A percentile compares a stretch with the other conserved stretches of the same genome.
phyloP scores from a whole-genome alignment of 2,329 filamentous ascomycete species.

The Diplodia scrobiculata region DNA sequence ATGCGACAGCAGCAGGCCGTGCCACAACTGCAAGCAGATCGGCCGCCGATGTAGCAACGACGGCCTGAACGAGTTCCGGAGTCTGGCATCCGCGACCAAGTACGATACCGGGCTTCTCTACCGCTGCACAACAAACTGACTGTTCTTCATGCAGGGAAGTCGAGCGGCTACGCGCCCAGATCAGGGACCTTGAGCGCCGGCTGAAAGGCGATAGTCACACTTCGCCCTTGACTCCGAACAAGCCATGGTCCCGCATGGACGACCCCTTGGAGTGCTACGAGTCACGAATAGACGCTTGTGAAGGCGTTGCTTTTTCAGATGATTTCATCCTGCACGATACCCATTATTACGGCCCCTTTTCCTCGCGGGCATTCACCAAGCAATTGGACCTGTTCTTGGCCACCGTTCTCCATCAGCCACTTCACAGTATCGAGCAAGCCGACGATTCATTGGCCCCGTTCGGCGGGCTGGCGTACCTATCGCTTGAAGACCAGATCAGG shows the following conservation, averaged over 20 bases:
- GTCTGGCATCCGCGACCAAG: conserved; percentile 36
- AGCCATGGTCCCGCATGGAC: not conserved
- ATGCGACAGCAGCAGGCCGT: conserved; percentile 48
- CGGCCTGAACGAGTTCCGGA: conserved; percentile 34
- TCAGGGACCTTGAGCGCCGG: conserved; percentile 40
- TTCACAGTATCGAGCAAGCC: conserved; percentile 20
- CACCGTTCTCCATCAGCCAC: conserved; percentile 41
- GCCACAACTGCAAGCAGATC: conserved; percentile 46
- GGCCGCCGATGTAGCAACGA: conserved; percentile 45
- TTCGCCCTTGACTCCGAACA: not conserved
- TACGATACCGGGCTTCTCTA: conserved; percentile 31
- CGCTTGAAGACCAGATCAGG: conserved; percentile 19
- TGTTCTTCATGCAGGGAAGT: conserved; percentile 43
- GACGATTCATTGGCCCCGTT: not conserved
- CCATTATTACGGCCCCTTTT: conserved; percentile 49
- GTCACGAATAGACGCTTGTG: not conserved
- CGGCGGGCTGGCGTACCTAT: not conserved
- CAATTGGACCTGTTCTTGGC: conserved; percentile 47
- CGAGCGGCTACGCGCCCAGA: conserved; percentile 42
- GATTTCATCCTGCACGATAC: not conserved
- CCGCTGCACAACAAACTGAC: not conserved
- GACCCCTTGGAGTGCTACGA: conserved; percentile 19
- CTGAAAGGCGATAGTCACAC: not conserved
- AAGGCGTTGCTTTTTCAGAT: not conserved
- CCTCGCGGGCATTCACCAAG: conserved; percentile 51